Conservation (phyloP, 2,329 filamentous ascomycete species). For the Alternaria sp. region DNA sequence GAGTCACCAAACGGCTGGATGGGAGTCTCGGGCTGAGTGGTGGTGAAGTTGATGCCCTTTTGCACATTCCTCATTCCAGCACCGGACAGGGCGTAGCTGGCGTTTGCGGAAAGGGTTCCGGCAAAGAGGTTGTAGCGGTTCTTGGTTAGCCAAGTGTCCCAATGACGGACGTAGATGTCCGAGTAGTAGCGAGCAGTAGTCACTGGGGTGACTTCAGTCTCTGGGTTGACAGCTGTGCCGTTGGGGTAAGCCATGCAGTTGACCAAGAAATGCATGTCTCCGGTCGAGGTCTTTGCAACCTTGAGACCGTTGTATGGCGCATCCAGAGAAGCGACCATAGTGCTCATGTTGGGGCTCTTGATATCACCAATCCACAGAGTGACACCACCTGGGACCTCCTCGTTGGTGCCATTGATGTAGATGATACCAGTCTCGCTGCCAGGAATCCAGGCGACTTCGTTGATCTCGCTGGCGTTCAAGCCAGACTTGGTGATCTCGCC, state of each 20-base stretch:
- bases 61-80: conserved; percentile 60
- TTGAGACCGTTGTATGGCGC: conserved; percentile 61
- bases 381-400: conserved; percentile 55
- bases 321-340: conserved; percentile 52
- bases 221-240: conserved; percentile 74
- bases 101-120: conserved; percentile 61
- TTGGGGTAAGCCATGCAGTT: conserved; percentile 71
- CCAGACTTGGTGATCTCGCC: conserved; percentile 45
- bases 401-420: conserved; percentile 71
- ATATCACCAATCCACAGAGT: conserved; percentile 49
- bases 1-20: conserved; percentile 80
- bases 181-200: conserved; percentile 77
- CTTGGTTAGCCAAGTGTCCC: conserved; percentile 77
- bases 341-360: conserved; percentile 40
- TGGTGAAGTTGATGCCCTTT: conserved; percentile 67
- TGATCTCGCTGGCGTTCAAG: conserved; percentile 45
- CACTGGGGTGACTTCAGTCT: conserved; percentile 65
- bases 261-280: conserved; percentile 58
- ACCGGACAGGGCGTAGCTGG: conserved; percentile 38
- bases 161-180: conserved; percentile 80
- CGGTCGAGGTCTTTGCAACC: conserved; percentile 52
- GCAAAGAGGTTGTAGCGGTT: conserved; percentile 80
- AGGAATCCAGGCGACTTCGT: conserved; percentile 47
- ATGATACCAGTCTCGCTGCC: conserved; percentile 63
- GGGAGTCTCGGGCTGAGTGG: conserved; percentile 69